Base-by-base conservation (phyloP, 306 rosid species). In the Castanospermum australe region DNA sequence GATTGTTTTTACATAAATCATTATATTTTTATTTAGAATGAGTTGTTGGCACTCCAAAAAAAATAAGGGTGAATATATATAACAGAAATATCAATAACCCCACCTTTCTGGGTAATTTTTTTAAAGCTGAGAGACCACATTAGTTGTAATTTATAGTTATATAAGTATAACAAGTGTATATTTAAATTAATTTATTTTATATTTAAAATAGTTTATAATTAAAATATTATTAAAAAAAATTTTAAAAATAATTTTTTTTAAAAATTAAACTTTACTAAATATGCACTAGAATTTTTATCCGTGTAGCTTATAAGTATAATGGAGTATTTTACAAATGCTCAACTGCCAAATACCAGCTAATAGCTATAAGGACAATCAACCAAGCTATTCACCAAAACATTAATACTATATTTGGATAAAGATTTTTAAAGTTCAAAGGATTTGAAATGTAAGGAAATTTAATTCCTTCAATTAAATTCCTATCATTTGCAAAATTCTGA, bases 331-430 rank as follows among this genome's bases (percentile, higher is more conserved):
- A 39, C 39, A 62, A 33, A 33, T 6, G 45, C 44, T 62, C 78
- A 61, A 62, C 83, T 13, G 61, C 73, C 59, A 35, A 24, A 73
- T 24, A n/a, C 47, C 36, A 50, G 30, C 24, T n/a, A n/a, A n/a
- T 62, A 32, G 8, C 41, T 66, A 52, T 21, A 66, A 36, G 44
- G 67, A 61, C 72, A 79, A 71, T 17, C 73, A 28, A 71, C 22
- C 81, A 82, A 32, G 38, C 41, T 36, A 22, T 62, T 75, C 63
- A 57, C 63, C 64, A 73, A 42, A 73, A 32, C 36, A 13, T 60
- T 17, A 20, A 36, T 36, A n/a, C n/a, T n/a, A n/a, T n/a, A n/a
- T n/a, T n/a, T n/a, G n/a, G n/a, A n/a, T n/a, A n/a, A n/a, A n/a
- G n/a, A n/a, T n/a, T n/a, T n/a, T n/a, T n/a, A n/a, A n/a, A n/a